Conservation (phyloP, 805 yeast species). For the Brettanomyces anomalus region DNA sequence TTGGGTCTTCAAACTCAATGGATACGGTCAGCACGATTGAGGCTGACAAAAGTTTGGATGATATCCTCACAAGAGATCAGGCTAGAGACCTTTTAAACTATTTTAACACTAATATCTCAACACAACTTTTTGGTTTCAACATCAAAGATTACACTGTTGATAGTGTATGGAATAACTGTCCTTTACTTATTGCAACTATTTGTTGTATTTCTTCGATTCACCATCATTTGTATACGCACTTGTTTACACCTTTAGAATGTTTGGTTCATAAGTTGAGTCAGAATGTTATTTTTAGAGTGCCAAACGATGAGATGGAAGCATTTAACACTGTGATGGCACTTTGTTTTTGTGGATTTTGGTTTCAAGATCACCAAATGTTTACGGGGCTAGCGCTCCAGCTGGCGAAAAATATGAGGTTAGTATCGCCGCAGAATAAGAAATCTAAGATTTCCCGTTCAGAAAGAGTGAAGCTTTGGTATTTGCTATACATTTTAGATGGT, state of each 20-base stretch:
- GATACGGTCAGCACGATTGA: not conserved
- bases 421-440: slow-evolving; percentile 15
- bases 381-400: slow-evolving; percentile 61
- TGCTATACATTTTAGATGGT: slow-evolving; percentile 57
- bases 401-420: slow-evolving; percentile 45
- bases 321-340: slow-evolving; percentile 56
- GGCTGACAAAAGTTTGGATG: slow-evolving; percentile 7
- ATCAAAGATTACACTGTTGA: slow-evolving; percentile 40
- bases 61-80: slow-evolving; percentile 15
- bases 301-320: slow-evolving; percentile 36
- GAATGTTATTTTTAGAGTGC: slow-evolving; percentile 26
- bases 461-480: slow-evolving; percentile 54
- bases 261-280: slow-evolving; percentile 23
- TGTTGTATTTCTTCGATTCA: slow-evolving; percentile 57
- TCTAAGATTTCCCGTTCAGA: slow-evolving; percentile 28
- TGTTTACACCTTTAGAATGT: slow-evolving; percentile 20
- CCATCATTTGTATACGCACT: slow-evolving; percentile 31
- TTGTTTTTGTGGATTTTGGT: slow-evolving; percentile 61
- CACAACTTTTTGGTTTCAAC: slow-evolving; percentile 60
- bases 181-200: slow-evolving; percentile 49
- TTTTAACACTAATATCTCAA: slow-evolving; percentile 48
- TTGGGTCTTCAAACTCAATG: not conserved
- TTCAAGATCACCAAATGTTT: slow-evolving; percentile 54
- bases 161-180: slow-evolving; percentile 44
- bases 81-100: slow-evolving; percentile 41